Evolutionary conservation across 768 basidiomycete genomes (phyloP).

Genomic region (Lactarius sanguifluus): DNA sequence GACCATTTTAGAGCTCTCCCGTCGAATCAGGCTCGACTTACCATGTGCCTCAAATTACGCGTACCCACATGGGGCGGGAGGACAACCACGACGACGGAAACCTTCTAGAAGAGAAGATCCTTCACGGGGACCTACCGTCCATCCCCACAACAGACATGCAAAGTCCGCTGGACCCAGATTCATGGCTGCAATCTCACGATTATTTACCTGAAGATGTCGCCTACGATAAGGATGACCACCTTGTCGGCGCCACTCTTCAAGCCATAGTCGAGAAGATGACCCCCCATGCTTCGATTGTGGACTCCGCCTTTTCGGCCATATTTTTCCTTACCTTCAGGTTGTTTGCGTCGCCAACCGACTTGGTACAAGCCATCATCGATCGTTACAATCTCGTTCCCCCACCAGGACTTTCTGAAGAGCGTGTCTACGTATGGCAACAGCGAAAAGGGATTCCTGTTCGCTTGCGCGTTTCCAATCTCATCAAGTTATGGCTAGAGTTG

Average conservation of each 20-base stretch:
- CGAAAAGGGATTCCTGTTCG: constrained; percentile 88
- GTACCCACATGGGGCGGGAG: constrained; percentile 61
- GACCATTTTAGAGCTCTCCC: constrained; percentile 7
- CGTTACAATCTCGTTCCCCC: constrained; percentile 84
- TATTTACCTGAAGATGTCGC: constrained; percentile 82
- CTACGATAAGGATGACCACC: constrained; percentile 85
- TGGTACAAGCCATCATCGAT: constrained; percentile 72
- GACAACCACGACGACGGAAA: constrained; percentile 42
- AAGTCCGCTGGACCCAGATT: constrained; percentile 41
- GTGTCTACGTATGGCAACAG: constrained; percentile 76
- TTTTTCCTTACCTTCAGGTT: constrained; percentile 97
- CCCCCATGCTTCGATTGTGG: constrained; percentile 88
- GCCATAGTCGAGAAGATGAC: constrained; percentile 98
- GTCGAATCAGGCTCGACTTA: constrained; percentile 49
- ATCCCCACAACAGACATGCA: constrained; percentile 42
- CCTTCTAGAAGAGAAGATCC: constrained; percentile 53
- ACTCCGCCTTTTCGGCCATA: constrained; percentile 79
- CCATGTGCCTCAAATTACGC: constrained; percentile 55
- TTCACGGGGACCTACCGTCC: constrained; percentile 51
- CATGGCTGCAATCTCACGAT: constrained; percentile 69
- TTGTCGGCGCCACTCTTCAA: constrained; percentile 86
- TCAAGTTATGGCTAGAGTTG: constrained; percentile 91
- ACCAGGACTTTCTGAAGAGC: constrained; percentile 52
- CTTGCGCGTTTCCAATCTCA: constrained; percentile 85
- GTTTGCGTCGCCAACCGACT: constrained; percentile 75